Conservation (phyloP, 1,139 yeast genomes). For the Saccharomyces hybrid region DNA sequence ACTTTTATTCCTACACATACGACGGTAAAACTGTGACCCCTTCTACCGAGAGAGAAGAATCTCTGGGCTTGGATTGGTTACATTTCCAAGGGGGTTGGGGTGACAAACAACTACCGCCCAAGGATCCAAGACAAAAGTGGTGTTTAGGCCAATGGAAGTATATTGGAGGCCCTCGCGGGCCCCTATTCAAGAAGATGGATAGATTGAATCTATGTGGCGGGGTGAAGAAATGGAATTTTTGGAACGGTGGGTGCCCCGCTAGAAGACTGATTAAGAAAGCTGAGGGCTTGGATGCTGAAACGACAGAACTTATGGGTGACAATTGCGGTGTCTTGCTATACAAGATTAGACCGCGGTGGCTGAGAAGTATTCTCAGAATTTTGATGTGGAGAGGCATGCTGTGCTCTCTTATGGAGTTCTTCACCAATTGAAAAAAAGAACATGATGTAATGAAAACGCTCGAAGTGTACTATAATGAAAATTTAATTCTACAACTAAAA, state of each 20-base stretch:
- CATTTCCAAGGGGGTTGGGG: conserved; percentile 85
- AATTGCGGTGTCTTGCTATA: conserved; percentile 47
- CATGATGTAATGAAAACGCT: background rate
- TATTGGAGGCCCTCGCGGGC: conserved; percentile 89
- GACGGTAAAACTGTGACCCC: conserved; percentile 31
- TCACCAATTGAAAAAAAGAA: conserved; percentile 14
- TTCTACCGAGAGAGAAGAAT: conserved; percentile 40
- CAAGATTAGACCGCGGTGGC: conserved; percentile 41
- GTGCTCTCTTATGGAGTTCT: conserved; percentile 49
- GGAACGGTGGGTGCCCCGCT: conserved; percentile 60
- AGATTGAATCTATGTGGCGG: conserved; percentile 71
- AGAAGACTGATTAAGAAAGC: conserved; percentile 69
- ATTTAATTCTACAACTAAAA: background rate
- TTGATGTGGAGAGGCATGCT: conserved; percentile 64
- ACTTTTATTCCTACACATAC: conserved; percentile 70
- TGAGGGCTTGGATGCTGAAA: conserved; percentile 60
- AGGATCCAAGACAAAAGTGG: conserved; percentile 70
- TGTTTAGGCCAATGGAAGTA: conserved; percentile 83
- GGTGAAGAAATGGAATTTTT: conserved; percentile 70
- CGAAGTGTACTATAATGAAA: background rate
- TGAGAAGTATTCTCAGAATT: conserved; percentile 39
- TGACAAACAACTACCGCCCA: conserved; percentile 52
- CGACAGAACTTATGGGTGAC: conserved; percentile 41
- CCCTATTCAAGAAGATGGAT: conserved; percentile 62
- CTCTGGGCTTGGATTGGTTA: conserved; percentile 66